Evolutionary conservation across 257 asterid species (phyloP).

Genomic region (Nicotiana sylvestris): DNA sequence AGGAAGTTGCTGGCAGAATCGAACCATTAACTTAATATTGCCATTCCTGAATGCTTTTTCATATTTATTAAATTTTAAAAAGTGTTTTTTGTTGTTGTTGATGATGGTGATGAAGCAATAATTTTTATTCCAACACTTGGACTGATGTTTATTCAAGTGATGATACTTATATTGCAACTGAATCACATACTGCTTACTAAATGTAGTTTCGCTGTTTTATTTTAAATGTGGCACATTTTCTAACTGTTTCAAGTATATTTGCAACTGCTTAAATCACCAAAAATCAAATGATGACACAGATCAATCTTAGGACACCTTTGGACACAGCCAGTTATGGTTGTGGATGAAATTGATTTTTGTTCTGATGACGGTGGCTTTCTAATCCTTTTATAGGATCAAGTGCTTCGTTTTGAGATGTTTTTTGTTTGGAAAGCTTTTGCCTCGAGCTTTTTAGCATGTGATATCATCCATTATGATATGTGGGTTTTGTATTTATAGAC

Average conservation of each 20-base stretch:
- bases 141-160: conserved; percentile 25
- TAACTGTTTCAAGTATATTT: background rate
- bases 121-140: conserved; percentile 39
- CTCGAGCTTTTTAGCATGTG: too few relatives aligned
- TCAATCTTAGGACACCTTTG: conserved; percentile 43
- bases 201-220: background rate
- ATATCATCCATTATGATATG: too few relatives aligned
- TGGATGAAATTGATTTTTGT: conserved; percentile 23
- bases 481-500: too few relatives aligned
- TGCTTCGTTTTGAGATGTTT: background rate
- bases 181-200: conserved; percentile 8
- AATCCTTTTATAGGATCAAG: background rate
- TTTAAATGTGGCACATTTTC: too few relatives aligned
- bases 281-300: conserved; percentile 23
- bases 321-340: conserved; percentile 26
- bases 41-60: background rate
- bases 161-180: conserved; percentile 23
- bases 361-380: conserved; percentile 22
- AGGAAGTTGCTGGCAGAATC: conserved; percentile 88
- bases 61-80: background rate
- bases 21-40: conserved; percentile 45
- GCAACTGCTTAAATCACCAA: background rate
- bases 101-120: conserved; percentile 35
- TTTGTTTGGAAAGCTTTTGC: too few relatives aligned
- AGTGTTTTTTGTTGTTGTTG: too few relatives aligned